Evolutionary conservation across 2,329 filamentous ascomycete species (phyloP).

Genomic region (Trichoderma asperellum): DNA sequence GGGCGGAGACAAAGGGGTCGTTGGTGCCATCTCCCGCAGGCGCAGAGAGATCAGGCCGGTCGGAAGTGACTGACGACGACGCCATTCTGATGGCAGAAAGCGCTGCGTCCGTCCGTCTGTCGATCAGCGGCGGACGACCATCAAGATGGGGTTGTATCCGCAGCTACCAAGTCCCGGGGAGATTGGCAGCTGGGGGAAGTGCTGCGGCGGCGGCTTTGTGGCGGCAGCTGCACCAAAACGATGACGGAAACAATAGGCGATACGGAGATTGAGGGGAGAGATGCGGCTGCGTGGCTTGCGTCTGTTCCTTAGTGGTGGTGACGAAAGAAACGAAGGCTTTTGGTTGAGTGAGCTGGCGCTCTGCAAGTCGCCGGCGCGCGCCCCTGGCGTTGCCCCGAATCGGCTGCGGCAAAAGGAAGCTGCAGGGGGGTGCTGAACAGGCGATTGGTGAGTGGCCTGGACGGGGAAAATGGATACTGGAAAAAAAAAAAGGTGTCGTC

Average conservation of each 20-base stretch:
- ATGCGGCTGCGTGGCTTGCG: neutral
- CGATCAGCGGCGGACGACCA: slow-evolving; percentile 31
- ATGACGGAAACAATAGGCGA: neutral
- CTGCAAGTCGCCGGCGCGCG: slow-evolving; percentile 5
- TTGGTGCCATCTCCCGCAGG: slow-evolving; percentile 42
- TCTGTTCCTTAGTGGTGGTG: neutral
- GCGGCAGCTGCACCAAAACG: neutral
- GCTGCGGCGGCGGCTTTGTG: slow-evolving; percentile 12
- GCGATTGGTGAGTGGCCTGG: slow-evolving; percentile 15
- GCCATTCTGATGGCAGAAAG: slow-evolving; percentile 44
- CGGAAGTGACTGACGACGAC: slow-evolving; percentile 49
- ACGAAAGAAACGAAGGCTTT: slow-evolving; percentile 10
- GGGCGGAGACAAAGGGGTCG: slow-evolving; percentile 61
- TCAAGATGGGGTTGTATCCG: slow-evolving; percentile 23
- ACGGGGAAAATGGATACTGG: slow-evolving; percentile 23
- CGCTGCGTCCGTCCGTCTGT: slow-evolving; percentile 34
- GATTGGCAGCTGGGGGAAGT: slow-evolving; percentile 13
- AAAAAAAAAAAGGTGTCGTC: slow-evolving; percentile 13
- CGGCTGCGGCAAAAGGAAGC: slow-evolving; percentile 10
- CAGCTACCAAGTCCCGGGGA: slow-evolving; percentile 2
- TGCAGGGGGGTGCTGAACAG: slow-evolving; percentile 17
- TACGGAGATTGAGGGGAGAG: slow-evolving; percentile 19
- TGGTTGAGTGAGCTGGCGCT: slow-evolving; percentile 16
- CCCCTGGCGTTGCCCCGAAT: slow-evolving; percentile 23
- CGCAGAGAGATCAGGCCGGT: slow-evolving; percentile 48